Evolutionary conservation across 352 stramenopile species (phyloP).

Genomic region (Phytophthora sp.): DNA sequence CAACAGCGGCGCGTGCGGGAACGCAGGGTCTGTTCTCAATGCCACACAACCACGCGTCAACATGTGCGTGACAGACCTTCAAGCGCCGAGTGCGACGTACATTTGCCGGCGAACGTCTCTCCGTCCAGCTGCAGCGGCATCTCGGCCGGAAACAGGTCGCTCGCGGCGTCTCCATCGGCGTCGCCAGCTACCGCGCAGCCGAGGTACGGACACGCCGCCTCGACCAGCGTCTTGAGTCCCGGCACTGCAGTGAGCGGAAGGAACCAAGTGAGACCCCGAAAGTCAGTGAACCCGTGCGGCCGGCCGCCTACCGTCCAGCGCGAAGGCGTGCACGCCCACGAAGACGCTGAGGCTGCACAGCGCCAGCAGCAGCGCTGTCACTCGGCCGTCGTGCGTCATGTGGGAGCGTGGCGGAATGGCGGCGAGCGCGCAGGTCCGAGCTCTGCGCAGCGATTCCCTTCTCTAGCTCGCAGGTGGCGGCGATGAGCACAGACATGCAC

Average conservation of each 20-base stretch:
- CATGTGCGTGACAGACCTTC: not conserved
- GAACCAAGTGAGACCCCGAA: conserved; percentile 2
- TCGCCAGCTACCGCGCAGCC: not conserved
- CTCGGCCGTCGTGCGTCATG: conserved; percentile 10
- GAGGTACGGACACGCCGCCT: conserved; percentile 15
- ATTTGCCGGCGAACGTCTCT: conserved; percentile 31
- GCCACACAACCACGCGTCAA: not conserved
- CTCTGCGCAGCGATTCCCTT: conserved; percentile 7
- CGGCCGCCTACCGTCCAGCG: conserved; percentile 32
- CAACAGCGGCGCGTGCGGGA: conserved; percentile 52
- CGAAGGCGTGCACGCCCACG: conserved; percentile 13
- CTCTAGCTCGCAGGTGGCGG: conserved; percentile 14
- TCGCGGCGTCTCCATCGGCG: not conserved
- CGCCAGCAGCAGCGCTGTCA: conserved; percentile 13
- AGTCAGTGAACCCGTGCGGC: not conserved
- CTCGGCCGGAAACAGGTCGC: conserved; percentile 24
- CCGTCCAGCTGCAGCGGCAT: conserved; percentile 32
- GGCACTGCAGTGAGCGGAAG: conserved; percentile 4
- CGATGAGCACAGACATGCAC: conserved; percentile 20
- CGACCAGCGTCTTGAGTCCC: conserved; percentile 12
- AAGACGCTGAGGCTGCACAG: conserved; percentile 16
- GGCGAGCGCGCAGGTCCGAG: no score
- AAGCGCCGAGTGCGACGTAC: conserved; percentile 8
- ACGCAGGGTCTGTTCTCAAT: conserved; percentile 38
- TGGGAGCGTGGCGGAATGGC: conserved; percentile 1